Conservation (phyloP, 805 yeast genomes). For the Sungouiozyma ichnusensis region DNA sequence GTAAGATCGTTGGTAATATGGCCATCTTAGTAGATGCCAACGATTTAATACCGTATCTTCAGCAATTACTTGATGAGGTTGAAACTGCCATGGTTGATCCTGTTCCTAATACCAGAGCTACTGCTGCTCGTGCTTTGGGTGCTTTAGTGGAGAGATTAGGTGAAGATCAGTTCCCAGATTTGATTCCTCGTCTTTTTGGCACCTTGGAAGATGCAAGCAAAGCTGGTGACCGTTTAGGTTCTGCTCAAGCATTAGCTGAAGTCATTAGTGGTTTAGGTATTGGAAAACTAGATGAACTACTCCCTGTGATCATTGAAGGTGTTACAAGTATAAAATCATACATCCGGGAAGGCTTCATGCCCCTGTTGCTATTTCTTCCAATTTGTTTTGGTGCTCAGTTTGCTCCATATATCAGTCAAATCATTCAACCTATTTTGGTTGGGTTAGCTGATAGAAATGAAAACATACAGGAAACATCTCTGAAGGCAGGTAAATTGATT, state of each 20-base stretch:
- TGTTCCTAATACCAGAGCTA: constrained; percentile 92
- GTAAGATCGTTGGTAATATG: constrained; percentile 98
- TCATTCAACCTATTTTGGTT: constrained; percentile 83
- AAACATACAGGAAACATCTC: constrained; percentile 74
- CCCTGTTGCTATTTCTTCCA: constrained; percentile 78
- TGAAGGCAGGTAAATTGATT: constrained; percentile 85
- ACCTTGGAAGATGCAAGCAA: constrained; percentile 68
- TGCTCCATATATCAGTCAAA: constrained; percentile 74
- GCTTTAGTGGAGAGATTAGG: constrained; percentile 93
- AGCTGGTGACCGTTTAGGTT: constrained; percentile 89
- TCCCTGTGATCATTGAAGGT: constrained; percentile 68
- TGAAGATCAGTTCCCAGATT: constrained; percentile 87
- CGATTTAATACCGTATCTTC: constrained; percentile 77
- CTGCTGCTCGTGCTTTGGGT: constrained; percentile 95
- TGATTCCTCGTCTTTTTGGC: constrained; percentile 68
- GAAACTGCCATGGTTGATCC: constrained; percentile 97
- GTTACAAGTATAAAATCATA: constrained; percentile 57
- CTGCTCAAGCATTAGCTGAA: constrained; percentile 94
- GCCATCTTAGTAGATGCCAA: constrained; percentile 84
- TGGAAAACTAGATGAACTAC: constrained; percentile 73
- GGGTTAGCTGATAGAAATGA: constrained; percentile 90
- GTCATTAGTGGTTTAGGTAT: constrained; percentile 88
- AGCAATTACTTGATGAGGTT: constrained; percentile 65
- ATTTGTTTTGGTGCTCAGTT: constrained; percentile 89
- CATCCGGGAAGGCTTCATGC: constrained; percentile 88